Evolutionary conservation across 768 basidiomycete species (phyloP).

Genomic region (Boletus barrowsii): DNA sequence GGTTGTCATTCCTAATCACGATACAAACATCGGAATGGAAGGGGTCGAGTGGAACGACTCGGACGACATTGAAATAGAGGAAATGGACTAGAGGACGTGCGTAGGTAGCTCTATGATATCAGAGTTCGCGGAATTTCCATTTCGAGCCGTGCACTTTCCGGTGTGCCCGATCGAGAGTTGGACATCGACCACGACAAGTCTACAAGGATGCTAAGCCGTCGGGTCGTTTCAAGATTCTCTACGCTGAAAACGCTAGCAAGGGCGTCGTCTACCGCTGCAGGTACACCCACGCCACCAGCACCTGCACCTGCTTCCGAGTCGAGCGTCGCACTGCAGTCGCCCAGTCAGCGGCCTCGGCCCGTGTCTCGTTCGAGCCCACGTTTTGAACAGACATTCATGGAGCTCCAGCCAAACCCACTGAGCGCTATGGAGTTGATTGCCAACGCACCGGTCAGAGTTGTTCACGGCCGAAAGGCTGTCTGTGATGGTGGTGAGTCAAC

Average conservation of each 20-base stretch:
- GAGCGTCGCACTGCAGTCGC: slow-evolving; percentile 58
- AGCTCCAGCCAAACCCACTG: slow-evolving; percentile 82
- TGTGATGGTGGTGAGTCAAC: slow-evolving; percentile 88
- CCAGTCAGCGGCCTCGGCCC: slow-evolving; percentile 72
- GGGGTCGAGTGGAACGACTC: slow-evolving; percentile 63
- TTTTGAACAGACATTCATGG: slow-evolving; percentile 89
- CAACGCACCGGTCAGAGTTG: slow-evolving; percentile 80
- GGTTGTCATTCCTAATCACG: slow-evolving; percentile 80
- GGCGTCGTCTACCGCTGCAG: slow-evolving; percentile 24
- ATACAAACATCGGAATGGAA: slow-evolving; percentile 41
- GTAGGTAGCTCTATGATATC: no score
- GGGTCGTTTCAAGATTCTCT: slow-evolving; percentile 17
- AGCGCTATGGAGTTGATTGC: slow-evolving; percentile 90
- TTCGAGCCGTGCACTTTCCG: slow-evolving; percentile 4
- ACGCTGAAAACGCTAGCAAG: slow-evolving; percentile 17
- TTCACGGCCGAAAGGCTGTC: slow-evolving; percentile 78
- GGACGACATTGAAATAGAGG: slow-evolving; percentile 37
- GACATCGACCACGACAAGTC: slow-evolving; percentile 7
- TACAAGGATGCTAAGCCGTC: slow-evolving; percentile 28
- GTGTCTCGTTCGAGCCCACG: slow-evolving; percentile 61
- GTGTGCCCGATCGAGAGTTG: neutral
- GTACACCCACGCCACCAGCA: slow-evolving; percentile 4
- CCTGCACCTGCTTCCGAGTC: slow-evolving; percentile 21
- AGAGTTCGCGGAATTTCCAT: slow-evolving; percentile 9
- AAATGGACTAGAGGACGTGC: slow-evolving; percentile 12